phyloP scores from a whole-genome alignment of 2,329 filamentous ascomycete species.

The Whalleya microplaca region DNA sequence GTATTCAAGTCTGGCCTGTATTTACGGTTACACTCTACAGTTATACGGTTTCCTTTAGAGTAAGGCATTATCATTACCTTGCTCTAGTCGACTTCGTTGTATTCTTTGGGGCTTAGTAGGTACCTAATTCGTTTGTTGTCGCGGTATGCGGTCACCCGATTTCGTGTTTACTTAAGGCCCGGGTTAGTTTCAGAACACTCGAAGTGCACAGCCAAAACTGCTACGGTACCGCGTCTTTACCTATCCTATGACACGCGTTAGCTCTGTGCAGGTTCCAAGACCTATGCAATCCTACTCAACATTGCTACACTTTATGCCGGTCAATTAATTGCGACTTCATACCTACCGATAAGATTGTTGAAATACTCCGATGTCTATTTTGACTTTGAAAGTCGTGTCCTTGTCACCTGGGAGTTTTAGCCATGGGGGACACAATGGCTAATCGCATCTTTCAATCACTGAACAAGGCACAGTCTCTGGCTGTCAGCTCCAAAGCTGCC shows the following conservation, averaged over 20 bases:
- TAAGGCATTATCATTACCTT: background rate
- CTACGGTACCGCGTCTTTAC: conserved; percentile 7
- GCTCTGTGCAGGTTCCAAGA: background rate
- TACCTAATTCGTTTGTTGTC: background rate
- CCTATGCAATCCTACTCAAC: background rate
- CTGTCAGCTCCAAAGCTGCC: conserved; percentile 55
- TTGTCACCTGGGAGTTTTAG: conserved; percentile 11
- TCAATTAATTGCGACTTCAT: background rate
- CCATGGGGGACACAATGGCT: conserved; percentile 29
- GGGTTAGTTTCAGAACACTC: background rate
- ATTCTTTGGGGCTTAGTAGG: background rate
- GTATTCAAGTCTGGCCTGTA: background rate
- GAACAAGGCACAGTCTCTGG: conserved; percentile 59
- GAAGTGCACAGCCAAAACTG: background rate
- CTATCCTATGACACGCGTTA: background rate
- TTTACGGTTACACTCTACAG: background rate
- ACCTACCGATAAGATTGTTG: background rate
- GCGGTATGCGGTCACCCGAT: conserved; percentile 17
- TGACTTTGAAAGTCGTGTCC: background rate
- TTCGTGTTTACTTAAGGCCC: no score
- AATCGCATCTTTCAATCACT: conserved; percentile 50
- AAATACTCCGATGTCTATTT: background rate
- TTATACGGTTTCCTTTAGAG: background rate
- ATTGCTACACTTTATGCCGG: background rate
- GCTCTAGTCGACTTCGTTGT: background rate